Base-by-base conservation (phyloP, 306 rosid species). In the Trifolium fragiferum region DNA sequence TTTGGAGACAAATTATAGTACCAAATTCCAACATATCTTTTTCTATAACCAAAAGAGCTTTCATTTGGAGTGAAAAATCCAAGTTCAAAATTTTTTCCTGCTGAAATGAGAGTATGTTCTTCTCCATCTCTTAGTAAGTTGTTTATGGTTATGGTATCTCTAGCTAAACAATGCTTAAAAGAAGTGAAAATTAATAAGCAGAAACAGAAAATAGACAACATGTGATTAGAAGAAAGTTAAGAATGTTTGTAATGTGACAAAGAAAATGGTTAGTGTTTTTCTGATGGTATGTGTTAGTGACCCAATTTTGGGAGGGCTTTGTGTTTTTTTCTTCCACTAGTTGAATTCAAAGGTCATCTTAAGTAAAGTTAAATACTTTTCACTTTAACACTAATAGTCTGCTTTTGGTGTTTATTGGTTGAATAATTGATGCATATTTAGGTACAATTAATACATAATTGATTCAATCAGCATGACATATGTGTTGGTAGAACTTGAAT, bases 1-100 rank as follows among this genome's bases (percentile, higher is more conserved):
- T 13, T 44, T 44, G 93, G 95, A 50, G 69, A 82, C 8, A 88
- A 83, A 35, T 73, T 59, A 76, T 87, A 70, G 72, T 83, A 91
- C 93, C 95, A 91, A 78, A 91, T 91, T 58, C 97, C 97, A 16
- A 89, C 81, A 10, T 89, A 89, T 83, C 92, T 87, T 83, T 82
- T 82, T 5, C 73, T 44, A 44, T 13, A 1, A 13, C 5, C 16
- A n/a, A 81, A 76, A 53, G 73, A 68, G 83, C 90, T 89, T 80
- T 89, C 90, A 83, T 86, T 76, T 8, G 89, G 93, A 49, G 85
- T 83, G 59, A 91, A 91, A 70, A 91, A 91, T 37, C 93, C 95
- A 1, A 91, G 81, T 62, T 89, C 87, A 68, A 91, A 91, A 2
- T 37, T 76, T 30, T 81, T 79, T 57, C 93, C 89, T 19, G 81